Base-by-base conservation (phyloP, 208 protist genomes). In the Zelonia costaricensis region DNA sequence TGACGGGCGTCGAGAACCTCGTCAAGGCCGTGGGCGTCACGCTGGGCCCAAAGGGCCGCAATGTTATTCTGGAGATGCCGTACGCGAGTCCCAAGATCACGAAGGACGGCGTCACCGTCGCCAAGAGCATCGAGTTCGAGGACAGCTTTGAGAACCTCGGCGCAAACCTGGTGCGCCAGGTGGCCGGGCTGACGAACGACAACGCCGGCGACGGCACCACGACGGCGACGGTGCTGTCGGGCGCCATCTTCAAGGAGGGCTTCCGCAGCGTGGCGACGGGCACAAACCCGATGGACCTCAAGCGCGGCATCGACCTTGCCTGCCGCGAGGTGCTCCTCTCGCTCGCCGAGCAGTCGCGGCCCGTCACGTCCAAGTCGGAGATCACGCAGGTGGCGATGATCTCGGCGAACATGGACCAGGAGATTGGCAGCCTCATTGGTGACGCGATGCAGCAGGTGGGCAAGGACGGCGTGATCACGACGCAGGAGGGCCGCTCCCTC, bases 21-120 rank as follows among this genome's bases (percentile, higher is more conserved):
- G 97, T 98, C 3, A 93, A 97, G 49, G 98, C 98, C 6, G 98
- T 99, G 9, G 86, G 95, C 39, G 93, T 98, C 23, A 99, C 98
- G 16, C 89, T 99, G 16, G 99, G 99, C 8, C 99, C 99, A 46
- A 99, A 98, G 80, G 98, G 98, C 22, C 84, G 98, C 54, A 99
- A 99, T 71, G 98, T 99, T 1, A 93, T 99, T 25, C 88, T 99
- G 5, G 98, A 99, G 62, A 97, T 99, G 86, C 77, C 89, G 28
- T 99, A 98, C 80, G 97, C 97, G 30, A 69, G 89, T 36, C 98
- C 99, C 27, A 99, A 99, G 65, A 99, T 99, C 82, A 99, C 99
- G 42, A 99, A 99, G 86, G 99, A 99, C 64, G 99, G 99, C 79
- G 99, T 99, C 16, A 99, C 98, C 22, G 99, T 99, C 2, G 99